Conservation (phyloP, 164 flowering plant species). For the Liquidambar formosana region DNA sequence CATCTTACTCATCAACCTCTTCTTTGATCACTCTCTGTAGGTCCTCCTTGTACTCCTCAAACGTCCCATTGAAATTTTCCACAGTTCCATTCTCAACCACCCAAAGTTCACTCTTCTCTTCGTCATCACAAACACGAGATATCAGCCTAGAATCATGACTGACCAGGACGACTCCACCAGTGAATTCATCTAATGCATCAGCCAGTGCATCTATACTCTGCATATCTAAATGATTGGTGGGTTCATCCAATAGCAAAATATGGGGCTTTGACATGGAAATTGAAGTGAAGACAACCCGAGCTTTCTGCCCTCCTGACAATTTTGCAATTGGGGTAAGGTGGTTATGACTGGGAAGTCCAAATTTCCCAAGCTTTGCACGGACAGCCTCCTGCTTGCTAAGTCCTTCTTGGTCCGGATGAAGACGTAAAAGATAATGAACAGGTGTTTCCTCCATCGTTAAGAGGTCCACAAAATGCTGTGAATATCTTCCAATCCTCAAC, state of each 20-base stretch:
- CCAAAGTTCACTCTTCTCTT: conserved; percentile 78
- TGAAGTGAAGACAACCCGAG: conserved; percentile 77
- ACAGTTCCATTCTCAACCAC: conserved; percentile 75
- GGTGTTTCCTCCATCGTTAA: conserved; percentile 81
- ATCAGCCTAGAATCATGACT: conserved; percentile 83
- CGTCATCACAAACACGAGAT: conserved; percentile 81
- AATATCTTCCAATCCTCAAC: conserved; percentile 79
- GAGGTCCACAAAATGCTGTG: conserved; percentile 82
- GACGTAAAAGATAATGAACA: conserved; percentile 77
- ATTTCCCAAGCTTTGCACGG: conserved; percentile 80
- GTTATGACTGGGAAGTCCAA: conserved; percentile 82
- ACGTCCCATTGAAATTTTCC: conserved; percentile 46
- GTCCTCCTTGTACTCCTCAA: conserved; percentile 81
- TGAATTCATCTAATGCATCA: conserved; percentile 75
- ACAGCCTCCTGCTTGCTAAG: conserved; percentile 85
- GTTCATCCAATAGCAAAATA: conserved; percentile 65
- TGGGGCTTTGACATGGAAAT: conserved; percentile 89
- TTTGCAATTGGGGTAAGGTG: conserved; percentile 83
- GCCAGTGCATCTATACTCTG: conserved; percentile 88
- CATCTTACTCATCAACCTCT: conserved; percentile 67
- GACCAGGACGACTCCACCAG: conserved; percentile 81
- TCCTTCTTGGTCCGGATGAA: conserved; percentile 85
- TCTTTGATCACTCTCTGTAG: conserved; percentile 64
- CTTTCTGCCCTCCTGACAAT: conserved; percentile 80
- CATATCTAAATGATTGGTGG: conserved; percentile 82